Conservation (phyloP, 176 grass and related monocot genomes). For the Areca catechu region DNA sequence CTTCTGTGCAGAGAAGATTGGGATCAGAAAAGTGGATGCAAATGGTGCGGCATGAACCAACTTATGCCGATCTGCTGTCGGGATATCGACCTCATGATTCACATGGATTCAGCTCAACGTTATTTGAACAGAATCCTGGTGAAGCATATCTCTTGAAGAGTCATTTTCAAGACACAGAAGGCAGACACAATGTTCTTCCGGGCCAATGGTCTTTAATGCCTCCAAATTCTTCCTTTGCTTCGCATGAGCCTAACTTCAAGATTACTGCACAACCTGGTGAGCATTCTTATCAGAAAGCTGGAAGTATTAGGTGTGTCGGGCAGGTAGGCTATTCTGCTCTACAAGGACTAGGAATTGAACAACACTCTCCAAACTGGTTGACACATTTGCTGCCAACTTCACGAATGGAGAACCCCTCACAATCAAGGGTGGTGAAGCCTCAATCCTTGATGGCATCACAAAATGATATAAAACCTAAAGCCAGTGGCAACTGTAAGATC, state of each 20-base stretch:
- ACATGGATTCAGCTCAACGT: slow-evolving; percentile 25
- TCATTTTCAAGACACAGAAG: slow-evolving; percentile 44
- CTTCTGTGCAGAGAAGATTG: slow-evolving; percentile 24
- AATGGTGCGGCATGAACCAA: slow-evolving; percentile 22
- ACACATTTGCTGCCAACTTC: slow-evolving; percentile 26
- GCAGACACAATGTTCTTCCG: slow-evolving; percentile 29
- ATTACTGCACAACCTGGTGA: slow-evolving; percentile 25
- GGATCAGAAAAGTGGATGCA: slow-evolving; percentile 40
- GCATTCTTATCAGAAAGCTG: slow-evolving; percentile 25
- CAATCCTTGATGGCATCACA: slow-evolving; percentile 36
- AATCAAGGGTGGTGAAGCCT: slow-evolving; percentile 31
- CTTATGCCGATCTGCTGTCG: slow-evolving; percentile 29
- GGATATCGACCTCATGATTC: slow-evolving; percentile 36
- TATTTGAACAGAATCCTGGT: slow-evolving; percentile 34
- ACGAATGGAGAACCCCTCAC: slow-evolving; percentile 20
- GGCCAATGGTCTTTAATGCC: slow-evolving; percentile 46
- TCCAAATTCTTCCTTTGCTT: slow-evolving; percentile 35
- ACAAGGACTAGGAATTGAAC: slow-evolving; percentile 24
- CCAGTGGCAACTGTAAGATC: slow-evolving; percentile 40
- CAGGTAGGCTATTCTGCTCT: slow-evolving; percentile 25
- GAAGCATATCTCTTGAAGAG: slow-evolving; percentile 35
- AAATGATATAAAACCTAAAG: slow-evolving; percentile 42
- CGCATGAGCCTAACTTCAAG: slow-evolving; percentile 28
- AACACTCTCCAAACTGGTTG: slow-evolving; percentile 39
- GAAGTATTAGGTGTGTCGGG: slow-evolving; percentile 25